Evolutionary conservation across 805 yeast genomes (phyloP).

Genomic region (Candida fluviatilis): DNA sequence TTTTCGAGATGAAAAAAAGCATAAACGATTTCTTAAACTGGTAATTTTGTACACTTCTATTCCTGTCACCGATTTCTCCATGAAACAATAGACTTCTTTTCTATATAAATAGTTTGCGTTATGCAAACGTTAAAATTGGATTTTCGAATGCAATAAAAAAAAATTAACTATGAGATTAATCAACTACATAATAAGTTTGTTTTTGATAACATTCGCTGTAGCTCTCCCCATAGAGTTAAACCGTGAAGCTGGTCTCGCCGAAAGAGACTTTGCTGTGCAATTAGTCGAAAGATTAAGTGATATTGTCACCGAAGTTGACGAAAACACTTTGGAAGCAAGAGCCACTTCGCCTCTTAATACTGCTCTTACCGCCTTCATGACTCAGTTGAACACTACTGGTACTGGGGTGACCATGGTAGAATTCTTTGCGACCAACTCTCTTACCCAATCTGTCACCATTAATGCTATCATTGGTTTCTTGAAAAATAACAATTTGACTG

Average conservation of each 20-base stretch:
- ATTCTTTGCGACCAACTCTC: slow-evolving; percentile 7
- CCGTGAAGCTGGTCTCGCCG: background rate
- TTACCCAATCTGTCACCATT: slow-evolving; percentile 7
- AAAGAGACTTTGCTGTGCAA: background rate
- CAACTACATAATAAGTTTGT: slow-evolving; percentile 5
- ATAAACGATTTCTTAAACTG: background rate
- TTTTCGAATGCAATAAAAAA: too few relatives aligned
- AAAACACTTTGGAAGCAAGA: slow-evolving; percentile 1
- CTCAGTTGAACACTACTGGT: slow-evolving; percentile 10
- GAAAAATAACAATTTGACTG: slow-evolving; percentile 6
- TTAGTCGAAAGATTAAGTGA: background rate
- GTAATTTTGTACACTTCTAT: background rate
- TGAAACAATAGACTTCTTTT: too few relatives aligned
- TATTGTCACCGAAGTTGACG: background rate
- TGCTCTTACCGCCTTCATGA: slow-evolving; percentile 9
- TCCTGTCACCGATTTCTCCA: too few relatives aligned
- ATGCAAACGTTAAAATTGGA: too few relatives aligned
- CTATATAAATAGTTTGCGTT: too few relatives aligned
- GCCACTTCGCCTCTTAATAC: too few relatives aligned
- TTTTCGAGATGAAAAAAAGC: background rate
- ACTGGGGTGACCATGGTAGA: slow-evolving; percentile 9
- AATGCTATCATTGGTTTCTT: slow-evolving; percentile 8
- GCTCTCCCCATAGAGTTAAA: slow-evolving; percentile 4
- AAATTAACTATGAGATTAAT: slow-evolving; percentile 8
- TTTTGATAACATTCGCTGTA: slow-evolving; percentile 7